phyloP scores from a whole-genome alignment of 495 filamentous ascomycete species.

The Neurospora hispaniola region DNA sequence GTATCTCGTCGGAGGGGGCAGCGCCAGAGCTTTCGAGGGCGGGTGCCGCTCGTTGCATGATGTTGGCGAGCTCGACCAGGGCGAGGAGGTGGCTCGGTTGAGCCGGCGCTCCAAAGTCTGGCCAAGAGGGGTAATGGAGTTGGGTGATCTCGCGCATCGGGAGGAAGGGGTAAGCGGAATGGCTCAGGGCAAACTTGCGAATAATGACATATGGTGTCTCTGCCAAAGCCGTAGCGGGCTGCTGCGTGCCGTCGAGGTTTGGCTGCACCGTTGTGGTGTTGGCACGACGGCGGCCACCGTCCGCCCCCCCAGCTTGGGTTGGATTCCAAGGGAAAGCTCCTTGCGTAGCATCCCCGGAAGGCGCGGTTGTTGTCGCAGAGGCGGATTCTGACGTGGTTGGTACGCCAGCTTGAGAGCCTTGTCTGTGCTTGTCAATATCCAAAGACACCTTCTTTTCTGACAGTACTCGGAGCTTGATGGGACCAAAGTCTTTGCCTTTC shows the following conservation, averaged over 20 bases:
- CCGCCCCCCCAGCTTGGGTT: constrained; percentile 2
- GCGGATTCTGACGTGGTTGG: constrained; percentile 6
- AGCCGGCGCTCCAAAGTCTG: constrained; percentile 90
- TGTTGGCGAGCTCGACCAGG: constrained; percentile 76
- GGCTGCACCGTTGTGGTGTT: constrained; percentile 29
- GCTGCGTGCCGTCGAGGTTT: neutral
- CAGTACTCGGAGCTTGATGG: constrained; percentile 62
- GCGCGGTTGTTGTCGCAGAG: constrained; percentile 4
- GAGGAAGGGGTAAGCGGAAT: constrained; percentile 66
- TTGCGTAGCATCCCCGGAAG: constrained; percentile 1
- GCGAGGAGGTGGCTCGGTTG: constrained; percentile 77
- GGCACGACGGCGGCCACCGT: constrained; percentile 29
- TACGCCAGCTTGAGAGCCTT: constrained; percentile 7
- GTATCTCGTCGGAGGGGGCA: constrained; percentile 18
- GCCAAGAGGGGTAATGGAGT: constrained; percentile 89
- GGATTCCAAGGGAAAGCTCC: neutral
- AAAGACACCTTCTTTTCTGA: constrained; percentile 74
- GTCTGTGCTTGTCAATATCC: constrained; percentile 46
- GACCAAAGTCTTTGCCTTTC: constrained; percentile 69
- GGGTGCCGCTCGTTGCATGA: constrained; percentile 38
- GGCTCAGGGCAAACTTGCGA: constrained; percentile 75
- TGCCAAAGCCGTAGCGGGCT: neutral
- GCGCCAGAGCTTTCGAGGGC: constrained; percentile 32
- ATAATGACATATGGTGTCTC: constrained; percentile 71
- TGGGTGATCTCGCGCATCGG: constrained; percentile 91